phyloP scores from a whole-genome alignment of 108 stramenopile species.

The Hondaea fermentalgiana region DNA sequence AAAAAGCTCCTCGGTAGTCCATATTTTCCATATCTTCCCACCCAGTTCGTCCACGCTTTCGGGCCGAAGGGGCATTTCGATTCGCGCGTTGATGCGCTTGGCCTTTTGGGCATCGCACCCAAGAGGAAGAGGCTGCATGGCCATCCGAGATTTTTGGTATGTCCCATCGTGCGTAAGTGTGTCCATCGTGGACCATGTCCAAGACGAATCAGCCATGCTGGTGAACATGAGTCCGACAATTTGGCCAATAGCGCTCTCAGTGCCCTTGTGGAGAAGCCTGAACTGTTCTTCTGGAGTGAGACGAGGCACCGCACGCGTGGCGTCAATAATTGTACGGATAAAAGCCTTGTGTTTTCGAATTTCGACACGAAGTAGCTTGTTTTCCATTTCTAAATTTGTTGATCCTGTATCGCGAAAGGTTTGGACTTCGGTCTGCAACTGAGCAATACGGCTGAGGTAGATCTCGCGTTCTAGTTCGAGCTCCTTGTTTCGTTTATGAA shows the following conservation, averaged over 20 bases:
- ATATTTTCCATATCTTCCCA: background rate
- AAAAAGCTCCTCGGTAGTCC: background rate
- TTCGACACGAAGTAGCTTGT: background rate
- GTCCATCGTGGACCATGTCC: background rate
- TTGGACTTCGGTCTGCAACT: slow-evolving; percentile 6
- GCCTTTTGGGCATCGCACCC: background rate
- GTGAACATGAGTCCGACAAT: background rate
- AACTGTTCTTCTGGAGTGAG: background rate
- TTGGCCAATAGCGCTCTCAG: background rate
- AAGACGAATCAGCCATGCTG: background rate
- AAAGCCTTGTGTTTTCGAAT: slow-evolving; percentile 3
- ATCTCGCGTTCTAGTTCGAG: background rate
- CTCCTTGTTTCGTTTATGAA: background rate
- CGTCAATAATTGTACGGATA: background rate
- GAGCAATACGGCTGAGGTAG: background rate
- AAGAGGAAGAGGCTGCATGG: background rate
- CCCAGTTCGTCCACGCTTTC: background rate
- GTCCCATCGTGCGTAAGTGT: background rate
- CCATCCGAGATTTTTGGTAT: background rate
- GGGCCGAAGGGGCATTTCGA: background rate
- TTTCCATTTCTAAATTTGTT: background rate
- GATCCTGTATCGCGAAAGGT: background rate
- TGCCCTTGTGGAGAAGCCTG: background rate
- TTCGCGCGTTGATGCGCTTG: background rate
- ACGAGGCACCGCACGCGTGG: background rate